These are phyloP conservation scores for Fraxinus angustifolia DNA, from an alignment of 305 asterid species.

Conservation along the genomic window DNA sequence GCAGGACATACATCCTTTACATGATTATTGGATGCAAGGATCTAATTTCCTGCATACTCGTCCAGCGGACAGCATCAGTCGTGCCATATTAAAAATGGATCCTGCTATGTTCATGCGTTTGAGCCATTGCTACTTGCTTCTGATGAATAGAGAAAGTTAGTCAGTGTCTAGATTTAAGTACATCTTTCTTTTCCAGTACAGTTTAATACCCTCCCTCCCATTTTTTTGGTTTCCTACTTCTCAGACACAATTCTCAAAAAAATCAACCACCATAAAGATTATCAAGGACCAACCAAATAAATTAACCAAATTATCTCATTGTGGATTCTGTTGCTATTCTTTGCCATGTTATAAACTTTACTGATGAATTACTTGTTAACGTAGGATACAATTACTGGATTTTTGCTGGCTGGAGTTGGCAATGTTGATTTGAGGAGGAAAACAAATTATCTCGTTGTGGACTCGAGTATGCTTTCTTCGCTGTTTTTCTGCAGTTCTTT, in stretches of 20 bases:
- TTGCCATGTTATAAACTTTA: not conserved
- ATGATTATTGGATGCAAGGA: not conserved
- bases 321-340: not conserved
- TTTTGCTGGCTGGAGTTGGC: slow-evolving; percentile 86
- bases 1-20: not conserved
- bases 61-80: not conserved
- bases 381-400: slow-evolving; percentile 91
- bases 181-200: not conserved
- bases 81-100: not conserved
- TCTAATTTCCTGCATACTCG: not conserved
- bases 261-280: not conserved
- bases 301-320: not conserved
- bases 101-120: not conserved
- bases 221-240: not conserved
- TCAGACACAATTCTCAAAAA: not conserved
- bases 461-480: slow-evolving; percentile 66
- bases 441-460: slow-evolving; percentile 76
- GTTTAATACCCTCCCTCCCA: not conserved
- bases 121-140: not conserved
- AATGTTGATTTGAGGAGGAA: slow-evolving; percentile 68
- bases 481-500: not conserved
- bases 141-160: not conserved
- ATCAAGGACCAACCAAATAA: not conserved
- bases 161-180: not conserved
- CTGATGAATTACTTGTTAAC: slow-evolving; percentile 21